phyloP scores from a whole-genome alignment of 1,284 basidiomycete species.

The Austropuccinia psidii region DNA sequence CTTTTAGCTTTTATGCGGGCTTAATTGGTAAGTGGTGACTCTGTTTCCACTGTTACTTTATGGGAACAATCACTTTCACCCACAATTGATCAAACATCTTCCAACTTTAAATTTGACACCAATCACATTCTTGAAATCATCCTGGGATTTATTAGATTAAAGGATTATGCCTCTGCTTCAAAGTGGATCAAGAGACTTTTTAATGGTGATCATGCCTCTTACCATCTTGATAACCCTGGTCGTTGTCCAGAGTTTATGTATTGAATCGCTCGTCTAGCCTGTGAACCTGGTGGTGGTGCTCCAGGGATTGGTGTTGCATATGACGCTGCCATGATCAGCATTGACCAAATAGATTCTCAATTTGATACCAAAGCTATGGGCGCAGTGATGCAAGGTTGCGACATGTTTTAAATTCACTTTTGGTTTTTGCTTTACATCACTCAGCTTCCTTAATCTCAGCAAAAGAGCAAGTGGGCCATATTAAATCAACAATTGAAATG shows the following conservation, averaged over 20 bases:
- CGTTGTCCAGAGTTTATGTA: constrained; percentile 20
- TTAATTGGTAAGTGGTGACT: constrained; percentile 21
- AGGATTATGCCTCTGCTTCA: constrained; percentile 24
- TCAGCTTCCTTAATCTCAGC: background rate
- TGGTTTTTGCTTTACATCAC: constrained; percentile 23
- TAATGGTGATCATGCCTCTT: constrained; percentile 29
- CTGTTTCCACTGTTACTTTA: constrained; percentile 23
- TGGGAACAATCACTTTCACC: constrained; percentile 11
- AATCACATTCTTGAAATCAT: constrained; percentile 32
- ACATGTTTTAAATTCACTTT: constrained; percentile 14
- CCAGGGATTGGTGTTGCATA: constrained; percentile 27
- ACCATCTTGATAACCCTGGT: constrained; percentile 19
- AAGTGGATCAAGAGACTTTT: constrained; percentile 33
- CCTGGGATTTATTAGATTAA: constrained; percentile 21
- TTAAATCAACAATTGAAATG: background rate
- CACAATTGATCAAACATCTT: background rate
- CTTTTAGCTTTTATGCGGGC: constrained; percentile 23
- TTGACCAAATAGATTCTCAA: constrained; percentile 24
- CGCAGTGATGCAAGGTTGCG: constrained; percentile 20
- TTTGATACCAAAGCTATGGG: constrained; percentile 5
- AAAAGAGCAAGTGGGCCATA: too few relatives aligned
- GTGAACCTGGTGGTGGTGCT: constrained; percentile 7
- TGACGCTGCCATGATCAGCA: constrained; percentile 28
- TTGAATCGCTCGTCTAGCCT: constrained; percentile 12
- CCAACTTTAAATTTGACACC: background rate